Evolutionary conservation across 2,329 filamentous ascomycete species (phyloP).

Genomic region (Acephala macrosclerotiorum): DNA sequence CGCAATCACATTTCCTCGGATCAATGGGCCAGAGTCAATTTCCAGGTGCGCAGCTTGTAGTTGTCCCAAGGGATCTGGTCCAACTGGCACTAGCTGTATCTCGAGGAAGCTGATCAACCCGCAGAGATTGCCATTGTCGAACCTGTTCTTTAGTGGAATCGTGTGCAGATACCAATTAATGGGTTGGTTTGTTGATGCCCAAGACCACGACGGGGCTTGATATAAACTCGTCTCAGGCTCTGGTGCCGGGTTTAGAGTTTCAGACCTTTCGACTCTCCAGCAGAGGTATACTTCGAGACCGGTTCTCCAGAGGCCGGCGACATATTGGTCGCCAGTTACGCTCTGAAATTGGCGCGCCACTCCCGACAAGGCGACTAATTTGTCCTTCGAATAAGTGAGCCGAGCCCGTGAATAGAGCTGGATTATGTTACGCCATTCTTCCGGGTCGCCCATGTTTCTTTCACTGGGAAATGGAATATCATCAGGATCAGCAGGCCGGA

Average conservation of each 20-base stretch:
- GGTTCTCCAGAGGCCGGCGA: slow-evolving; percentile 28
- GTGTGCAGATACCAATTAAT: too few species aligned
- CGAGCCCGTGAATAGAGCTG: slow-evolving; percentile 34
- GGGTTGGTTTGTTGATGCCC: slow-evolving; percentile 14
- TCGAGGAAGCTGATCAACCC: too few species aligned
- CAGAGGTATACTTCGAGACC: slow-evolving; percentile 20
- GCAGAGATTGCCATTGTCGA: too few species aligned
- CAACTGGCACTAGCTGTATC: too few species aligned
- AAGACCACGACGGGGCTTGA: slow-evolving; percentile 29
- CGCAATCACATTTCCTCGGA: too few species aligned
- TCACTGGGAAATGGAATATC: neutral
- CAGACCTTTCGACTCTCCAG: slow-evolving; percentile 14
- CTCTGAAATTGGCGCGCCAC: slow-evolving; percentile 29
- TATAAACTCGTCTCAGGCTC: slow-evolving; percentile 2
- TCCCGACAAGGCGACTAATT: slow-evolving; percentile 41
- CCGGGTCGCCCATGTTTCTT: neutral
- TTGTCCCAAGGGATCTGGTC: too few species aligned
- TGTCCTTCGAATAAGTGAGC: slow-evolving; percentile 39
- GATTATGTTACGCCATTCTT: slow-evolving; percentile 21
- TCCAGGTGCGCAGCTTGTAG: too few species aligned
- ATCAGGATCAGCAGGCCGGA: too few species aligned
- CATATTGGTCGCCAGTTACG: slow-evolving; percentile 22
- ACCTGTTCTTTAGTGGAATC: too few species aligned
- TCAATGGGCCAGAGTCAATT: too few species aligned
- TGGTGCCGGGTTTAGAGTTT: neutral